These are phyloP conservation scores for Colletotrichum neosansevieriae DNA, from an alignment of 2,329 filamentous ascomycete genomes.

Conservation along the genomic window DNA sequence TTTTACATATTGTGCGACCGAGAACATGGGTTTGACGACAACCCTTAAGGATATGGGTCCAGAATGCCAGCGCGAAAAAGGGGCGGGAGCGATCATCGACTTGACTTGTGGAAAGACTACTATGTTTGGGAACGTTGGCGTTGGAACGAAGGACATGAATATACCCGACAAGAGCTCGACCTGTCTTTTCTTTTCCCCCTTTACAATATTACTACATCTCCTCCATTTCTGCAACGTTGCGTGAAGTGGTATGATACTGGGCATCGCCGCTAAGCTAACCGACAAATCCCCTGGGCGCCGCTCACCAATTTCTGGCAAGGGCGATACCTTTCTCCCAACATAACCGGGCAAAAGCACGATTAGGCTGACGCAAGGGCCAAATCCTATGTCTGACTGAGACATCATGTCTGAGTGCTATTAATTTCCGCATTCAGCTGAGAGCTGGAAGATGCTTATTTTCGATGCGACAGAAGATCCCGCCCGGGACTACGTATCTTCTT, in stretches of 20 bases:
- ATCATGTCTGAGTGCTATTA: neutral
- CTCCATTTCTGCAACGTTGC: neutral
- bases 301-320: neutral
- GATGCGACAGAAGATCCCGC: slow-evolving; percentile 7
- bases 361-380: slow-evolving; percentile 15
- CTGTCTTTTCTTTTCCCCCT: neutral
- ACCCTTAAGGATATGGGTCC: neutral
- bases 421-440: slow-evolving; percentile 1
- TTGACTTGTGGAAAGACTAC: neutral
- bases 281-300: neutral
- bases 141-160: slow-evolving; percentile 20
- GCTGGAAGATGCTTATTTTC: slow-evolving; percentile 1
- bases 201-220: neutral
- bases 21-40: neutral
- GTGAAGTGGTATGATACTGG: neutral
- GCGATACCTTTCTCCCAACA: neutral
- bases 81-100: neutral
- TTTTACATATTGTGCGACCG: slow-evolving; percentile 6
- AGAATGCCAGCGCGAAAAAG: neutral
- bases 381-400: slow-evolving; percentile 12
- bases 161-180: slow-evolving; percentile 29
- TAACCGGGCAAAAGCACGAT: neutral
- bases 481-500: slow-evolving; percentile 8
- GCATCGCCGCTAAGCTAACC: neutral
- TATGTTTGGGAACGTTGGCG: slow-evolving; percentile 12